phyloP scores from a whole-genome alignment of 441 rosid species.

The Croton laevigatus region DNA sequence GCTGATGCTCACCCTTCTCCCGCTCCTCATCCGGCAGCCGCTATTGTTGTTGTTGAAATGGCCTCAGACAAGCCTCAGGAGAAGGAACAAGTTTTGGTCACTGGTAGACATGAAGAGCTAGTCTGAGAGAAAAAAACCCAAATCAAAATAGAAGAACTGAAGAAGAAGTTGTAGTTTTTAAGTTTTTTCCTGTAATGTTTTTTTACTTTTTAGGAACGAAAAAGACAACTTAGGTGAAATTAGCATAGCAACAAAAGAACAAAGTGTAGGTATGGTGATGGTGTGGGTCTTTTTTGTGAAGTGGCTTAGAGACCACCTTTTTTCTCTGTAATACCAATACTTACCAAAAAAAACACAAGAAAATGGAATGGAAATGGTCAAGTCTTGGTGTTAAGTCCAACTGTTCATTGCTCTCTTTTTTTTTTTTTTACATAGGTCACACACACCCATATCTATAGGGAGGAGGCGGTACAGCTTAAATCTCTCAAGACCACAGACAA shows the following conservation, averaged over 20 bases:
- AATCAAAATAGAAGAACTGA: too few relatives aligned
- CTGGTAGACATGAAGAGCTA: slow-evolving; percentile 24
- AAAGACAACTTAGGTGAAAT: background rate
- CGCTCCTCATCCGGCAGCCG: slow-evolving; percentile 11
- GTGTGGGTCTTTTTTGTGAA: background rate
- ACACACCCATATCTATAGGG: too few relatives aligned
- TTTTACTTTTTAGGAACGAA: background rate
- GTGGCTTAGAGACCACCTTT: background rate
- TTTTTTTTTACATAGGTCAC: too few relatives aligned
- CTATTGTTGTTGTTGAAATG: slow-evolving; percentile 38
- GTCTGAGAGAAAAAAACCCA: slow-evolving; percentile 29
- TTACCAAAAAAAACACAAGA: too few relatives aligned
- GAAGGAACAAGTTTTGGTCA: slow-evolving; percentile 13
- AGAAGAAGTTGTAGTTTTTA: too few relatives aligned
- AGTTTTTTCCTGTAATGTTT: background rate
- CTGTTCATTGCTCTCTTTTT: too few relatives aligned
- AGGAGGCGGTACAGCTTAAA: too few relatives aligned
- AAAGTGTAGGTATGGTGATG: background rate
- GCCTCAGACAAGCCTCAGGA: slow-evolving; percentile 27
- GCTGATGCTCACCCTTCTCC: too few relatives aligned
- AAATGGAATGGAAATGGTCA: too few relatives aligned
- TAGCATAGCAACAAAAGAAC: background rate
- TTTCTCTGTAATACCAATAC: too few relatives aligned
- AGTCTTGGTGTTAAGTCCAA: too few relatives aligned
- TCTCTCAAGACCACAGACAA: too few relatives aligned